These are phyloP conservation scores for Ganoderma lingzhi DNA, from an alignment of 1,284 basidiomycete genomes.

Conservation along the genomic window DNA sequence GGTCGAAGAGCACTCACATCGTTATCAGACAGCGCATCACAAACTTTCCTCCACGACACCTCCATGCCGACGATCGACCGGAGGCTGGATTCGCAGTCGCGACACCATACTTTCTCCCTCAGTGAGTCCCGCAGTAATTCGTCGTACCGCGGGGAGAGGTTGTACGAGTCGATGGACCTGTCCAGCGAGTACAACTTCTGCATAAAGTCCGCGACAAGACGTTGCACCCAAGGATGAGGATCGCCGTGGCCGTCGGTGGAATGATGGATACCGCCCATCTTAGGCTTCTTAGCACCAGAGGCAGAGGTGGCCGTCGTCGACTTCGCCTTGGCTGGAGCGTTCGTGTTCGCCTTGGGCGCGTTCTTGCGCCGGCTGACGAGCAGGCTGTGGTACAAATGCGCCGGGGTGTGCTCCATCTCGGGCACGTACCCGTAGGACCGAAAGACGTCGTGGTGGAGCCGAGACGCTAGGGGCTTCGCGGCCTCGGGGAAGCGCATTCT, in stretches of 20 bases:
- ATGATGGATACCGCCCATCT: not conserved
- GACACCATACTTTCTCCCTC: constrained; percentile 10
- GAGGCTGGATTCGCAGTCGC: constrained; percentile 4
- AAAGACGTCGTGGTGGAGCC: not conserved
- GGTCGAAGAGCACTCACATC: constrained; percentile 6
- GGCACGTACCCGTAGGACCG: not conserved
- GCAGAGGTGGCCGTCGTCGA: not conserved
- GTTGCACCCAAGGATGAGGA: not conserved
- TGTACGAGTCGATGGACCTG: not conserved
- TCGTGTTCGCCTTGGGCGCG: not conserved
- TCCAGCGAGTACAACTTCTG: not conserved
- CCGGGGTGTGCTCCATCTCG: constrained; percentile 6
- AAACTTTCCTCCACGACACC: not conserved
- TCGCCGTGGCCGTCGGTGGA: not conserved
- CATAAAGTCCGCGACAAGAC: not conserved
- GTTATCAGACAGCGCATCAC: not conserved
- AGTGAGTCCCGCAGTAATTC: constrained; percentile 5
- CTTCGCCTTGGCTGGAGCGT: not conserved
- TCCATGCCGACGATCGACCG: constrained; percentile 3
- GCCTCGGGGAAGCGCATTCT: not conserved
- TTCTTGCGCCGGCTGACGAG: constrained; percentile 5
- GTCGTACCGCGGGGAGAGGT: not conserved
- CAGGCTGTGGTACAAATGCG: not conserved
- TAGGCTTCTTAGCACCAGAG: not conserved
- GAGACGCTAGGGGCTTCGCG: not conserved